Evolutionary conservation across 2,329 filamentous ascomycete genomes (phyloP).

Genomic region (Colletotrichum sp.): DNA sequence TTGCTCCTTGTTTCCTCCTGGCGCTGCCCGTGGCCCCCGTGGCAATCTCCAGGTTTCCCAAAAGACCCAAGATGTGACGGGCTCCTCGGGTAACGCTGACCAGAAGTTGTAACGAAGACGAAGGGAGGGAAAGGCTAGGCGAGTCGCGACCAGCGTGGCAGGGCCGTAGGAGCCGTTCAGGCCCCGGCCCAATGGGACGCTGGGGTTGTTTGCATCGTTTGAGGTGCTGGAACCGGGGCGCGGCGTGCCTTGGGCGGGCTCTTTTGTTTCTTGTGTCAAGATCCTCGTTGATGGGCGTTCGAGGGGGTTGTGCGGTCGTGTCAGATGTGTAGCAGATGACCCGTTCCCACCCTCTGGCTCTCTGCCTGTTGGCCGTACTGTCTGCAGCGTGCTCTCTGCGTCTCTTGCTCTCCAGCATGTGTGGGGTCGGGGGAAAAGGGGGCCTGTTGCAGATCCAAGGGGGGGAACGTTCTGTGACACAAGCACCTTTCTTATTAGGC

Average conservation of each 20-base stretch:
- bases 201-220: slow-evolving; percentile 1
- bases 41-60: not conserved
- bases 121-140: slow-evolving; percentile 1
- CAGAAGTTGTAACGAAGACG: not conserved
- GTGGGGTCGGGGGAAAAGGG: not conserved
- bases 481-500: not conserved
- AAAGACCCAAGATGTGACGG: not conserved
- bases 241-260: not conserved
- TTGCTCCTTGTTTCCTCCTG: not conserved
- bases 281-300: slow-evolving; percentile 2
- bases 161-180: not conserved
- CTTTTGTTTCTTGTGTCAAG: slow-evolving; percentile 12
- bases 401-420: not conserved
- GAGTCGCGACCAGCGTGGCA: not conserved
- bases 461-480: not conserved
- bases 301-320: slow-evolving; percentile 12
- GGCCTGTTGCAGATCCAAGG: not conserved
- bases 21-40: not conserved
- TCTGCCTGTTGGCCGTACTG: not conserved
- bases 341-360: not conserved
- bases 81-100: not conserved
- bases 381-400: not conserved
- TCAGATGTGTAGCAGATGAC: slow-evolving; percentile 22
- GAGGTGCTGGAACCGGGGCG: not conserved
- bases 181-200: not conserved